Evolutionary conservation across 495 filamentous ascomycete species (phyloP).

Genomic region (Podospora bellae-mahoneyi): DNA sequence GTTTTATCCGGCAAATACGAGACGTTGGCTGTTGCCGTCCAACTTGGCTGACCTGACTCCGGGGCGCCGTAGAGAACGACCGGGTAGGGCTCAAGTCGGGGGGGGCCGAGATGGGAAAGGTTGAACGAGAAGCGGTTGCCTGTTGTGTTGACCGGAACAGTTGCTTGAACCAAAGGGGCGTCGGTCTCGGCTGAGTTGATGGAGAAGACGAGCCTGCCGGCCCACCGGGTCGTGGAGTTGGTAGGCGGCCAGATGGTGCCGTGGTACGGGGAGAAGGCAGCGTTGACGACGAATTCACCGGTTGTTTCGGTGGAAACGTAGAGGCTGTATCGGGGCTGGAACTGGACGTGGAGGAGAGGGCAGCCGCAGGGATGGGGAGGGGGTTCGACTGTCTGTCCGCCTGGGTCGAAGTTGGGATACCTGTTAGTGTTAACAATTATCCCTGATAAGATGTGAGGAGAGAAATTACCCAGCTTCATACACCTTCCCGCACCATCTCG

Average conservation of each 20-base stretch:
- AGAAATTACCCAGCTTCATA: conserved; percentile 46
- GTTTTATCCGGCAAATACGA: conserved; percentile 57
- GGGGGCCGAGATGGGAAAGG: conserved; percentile 39
- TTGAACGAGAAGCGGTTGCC: conserved; percentile 47
- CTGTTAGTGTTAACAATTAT: conserved; percentile 22
- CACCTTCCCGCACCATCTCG: conserved; percentile 59
- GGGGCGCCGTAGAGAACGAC: conserved; percentile 42
- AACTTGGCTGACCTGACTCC: conserved; percentile 30
- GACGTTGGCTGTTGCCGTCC: conserved; percentile 44
- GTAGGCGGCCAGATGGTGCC: conserved; percentile 44
- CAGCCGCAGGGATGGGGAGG: conserved; percentile 30
- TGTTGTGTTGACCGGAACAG: conserved; percentile 46
- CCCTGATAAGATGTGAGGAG: no score
- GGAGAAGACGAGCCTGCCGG: conserved; percentile 36
- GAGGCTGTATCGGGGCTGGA: conserved; percentile 58
- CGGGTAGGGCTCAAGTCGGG: conserved; percentile 47
- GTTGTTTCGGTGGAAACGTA: conserved; percentile 54
- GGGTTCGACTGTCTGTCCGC: conserved; percentile 54
- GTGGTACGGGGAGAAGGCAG: conserved; percentile 50
- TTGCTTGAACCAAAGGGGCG: conserved; percentile 36
- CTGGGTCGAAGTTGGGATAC: conserved; percentile 57
- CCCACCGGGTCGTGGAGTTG: conserved; percentile 26
- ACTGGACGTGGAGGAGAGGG: conserved; percentile 52
- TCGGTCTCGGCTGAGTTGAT: conserved; percentile 34
- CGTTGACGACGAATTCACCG: conserved; percentile 59